These are phyloP conservation scores for Musa itinerans DNA, from an alignment of 176 grass and related monocot genomes.

Conservation along the genomic window DNA sequence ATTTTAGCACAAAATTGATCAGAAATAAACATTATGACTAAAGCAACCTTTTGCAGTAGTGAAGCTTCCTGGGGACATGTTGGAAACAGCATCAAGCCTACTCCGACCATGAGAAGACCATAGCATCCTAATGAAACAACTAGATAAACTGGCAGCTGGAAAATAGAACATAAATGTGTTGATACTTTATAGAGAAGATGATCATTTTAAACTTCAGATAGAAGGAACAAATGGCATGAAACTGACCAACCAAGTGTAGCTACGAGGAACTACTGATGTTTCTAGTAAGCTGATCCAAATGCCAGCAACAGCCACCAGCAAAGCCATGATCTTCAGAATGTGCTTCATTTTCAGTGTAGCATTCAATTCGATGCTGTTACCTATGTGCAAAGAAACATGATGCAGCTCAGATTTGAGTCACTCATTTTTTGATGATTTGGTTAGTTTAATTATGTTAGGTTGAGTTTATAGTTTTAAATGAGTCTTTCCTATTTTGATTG, in stretches of 20 bases:
- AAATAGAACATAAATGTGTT: neutral
- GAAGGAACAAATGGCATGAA: neutral
- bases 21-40: neutral
- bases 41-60: slow-evolving; percentile 66
- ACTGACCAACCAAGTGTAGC: slow-evolving; percentile 80
- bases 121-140: slow-evolving; percentile 79
- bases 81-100: slow-evolving; percentile 91
- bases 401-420: no score
- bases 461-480: no score
- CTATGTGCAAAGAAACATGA: neutral
- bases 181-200: neutral
- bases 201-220: neutral
- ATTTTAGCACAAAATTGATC: neutral
- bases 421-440: no score
- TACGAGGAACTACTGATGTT: slow-evolving; percentile 52
- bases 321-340: slow-evolving; percentile 37
- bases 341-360: slow-evolving; percentile 31
- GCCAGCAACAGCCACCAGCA: slow-evolving; percentile 48
- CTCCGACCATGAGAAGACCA: slow-evolving; percentile 86
- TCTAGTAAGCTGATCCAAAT: slow-evolving; percentile 53
- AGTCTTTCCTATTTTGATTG: no score
- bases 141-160: slow-evolving; percentile 81
- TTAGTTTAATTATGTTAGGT: no score
- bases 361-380: neutral
- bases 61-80: slow-evolving; percentile 76